phyloP scores from a whole-genome alignment of 139 green algal genomes.

The Chlamydomonas schloesseri region DNA sequence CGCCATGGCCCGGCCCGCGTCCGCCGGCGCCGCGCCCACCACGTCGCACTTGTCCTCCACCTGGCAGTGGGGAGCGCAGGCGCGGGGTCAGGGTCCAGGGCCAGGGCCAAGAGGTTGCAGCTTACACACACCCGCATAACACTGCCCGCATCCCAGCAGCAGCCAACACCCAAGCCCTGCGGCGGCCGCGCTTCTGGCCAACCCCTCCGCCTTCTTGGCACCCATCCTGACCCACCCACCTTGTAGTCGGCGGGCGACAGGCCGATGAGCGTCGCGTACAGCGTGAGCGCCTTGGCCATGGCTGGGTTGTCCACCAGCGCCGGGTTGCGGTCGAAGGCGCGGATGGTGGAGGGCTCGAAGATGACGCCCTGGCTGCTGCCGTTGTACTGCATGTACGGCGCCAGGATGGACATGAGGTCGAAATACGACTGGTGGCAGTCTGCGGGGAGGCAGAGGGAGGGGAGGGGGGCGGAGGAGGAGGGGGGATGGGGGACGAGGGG shows the following conservation, averaged over 20 bases:
- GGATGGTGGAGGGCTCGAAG: constrained; percentile 9
- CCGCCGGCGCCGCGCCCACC: constrained; percentile 2
- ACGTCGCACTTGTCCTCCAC: constrained; percentile 9
- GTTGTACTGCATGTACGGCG: constrained; percentile 45
- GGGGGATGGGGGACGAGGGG: background rate
- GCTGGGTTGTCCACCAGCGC: constrained; percentile 34
- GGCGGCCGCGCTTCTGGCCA: no score
- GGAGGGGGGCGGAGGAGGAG: no score
- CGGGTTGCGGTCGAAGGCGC: background rate
- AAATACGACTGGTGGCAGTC: constrained; percentile 39
- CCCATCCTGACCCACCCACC: no score
- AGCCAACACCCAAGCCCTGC: no score
- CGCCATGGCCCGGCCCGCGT: constrained; percentile 17
- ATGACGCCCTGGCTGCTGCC: constrained; percentile 42
- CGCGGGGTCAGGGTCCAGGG: no score
- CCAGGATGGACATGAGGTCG: constrained; percentile 49
- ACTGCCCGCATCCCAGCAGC: no score
- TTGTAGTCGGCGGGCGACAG: background rate
- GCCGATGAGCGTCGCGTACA: constrained; percentile 5
- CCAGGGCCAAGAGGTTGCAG: no score
- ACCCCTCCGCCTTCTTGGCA: no score
- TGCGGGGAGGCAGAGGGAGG: background rate
- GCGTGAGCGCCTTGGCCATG: constrained; percentile 5
- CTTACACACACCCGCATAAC: no score
- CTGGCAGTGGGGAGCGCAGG: no score